Base-by-base conservation (phyloP, 148 eudicot genomes). In the Camellia japonica region DNA sequence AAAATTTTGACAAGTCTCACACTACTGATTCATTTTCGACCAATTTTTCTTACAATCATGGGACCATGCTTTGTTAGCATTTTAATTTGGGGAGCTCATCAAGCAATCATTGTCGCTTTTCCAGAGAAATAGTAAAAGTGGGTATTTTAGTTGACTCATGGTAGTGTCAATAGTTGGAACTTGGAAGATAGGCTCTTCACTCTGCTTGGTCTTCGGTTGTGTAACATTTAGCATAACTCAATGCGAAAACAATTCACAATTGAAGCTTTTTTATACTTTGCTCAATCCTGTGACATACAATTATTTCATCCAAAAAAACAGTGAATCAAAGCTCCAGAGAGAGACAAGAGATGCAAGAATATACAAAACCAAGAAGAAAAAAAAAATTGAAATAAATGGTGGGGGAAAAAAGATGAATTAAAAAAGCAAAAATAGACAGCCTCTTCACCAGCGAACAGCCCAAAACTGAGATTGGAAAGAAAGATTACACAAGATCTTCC, bases 381-480 rank as follows among this genome's bases (percentile, higher is more conserved):
- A 15, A 60, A 60, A 64, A 8, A 64, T 12, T 23, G 38, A 19
- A 64, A 30, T 30, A 30, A 7, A 64, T 20, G 5, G 38, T 1
- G 38, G 38, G 38, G 38, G 38, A 30, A 30, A 19, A 64, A 7
- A 64, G 2, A 64, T 20, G 68, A 64, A 64, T 64, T 7, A 64
- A 7, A 64, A 74, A 49, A 41, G 54, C 52, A 18, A 59, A 59
- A 74, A 41, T 43, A 43, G 23, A 74, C 44, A 64, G 76, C 73
- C 84, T 62, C 43, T 68, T 66, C 61, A 71, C 56, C 16, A 75
- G 46, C 60, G 72, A 80, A 72, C 82, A 78, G 70, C 81, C 81
- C 86, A 83, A 83, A 81, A 76, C 76, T 84, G 80, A 78, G 78
- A 84, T 73, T 78, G 76, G 74, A 72, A 75, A 75, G 71, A 80